Evolutionary conservation across 2,329 filamentous ascomycete species (phyloP), one percentile per base, ranked within the genome.

Genomic region (Exophiala aquamarina): DNA sequence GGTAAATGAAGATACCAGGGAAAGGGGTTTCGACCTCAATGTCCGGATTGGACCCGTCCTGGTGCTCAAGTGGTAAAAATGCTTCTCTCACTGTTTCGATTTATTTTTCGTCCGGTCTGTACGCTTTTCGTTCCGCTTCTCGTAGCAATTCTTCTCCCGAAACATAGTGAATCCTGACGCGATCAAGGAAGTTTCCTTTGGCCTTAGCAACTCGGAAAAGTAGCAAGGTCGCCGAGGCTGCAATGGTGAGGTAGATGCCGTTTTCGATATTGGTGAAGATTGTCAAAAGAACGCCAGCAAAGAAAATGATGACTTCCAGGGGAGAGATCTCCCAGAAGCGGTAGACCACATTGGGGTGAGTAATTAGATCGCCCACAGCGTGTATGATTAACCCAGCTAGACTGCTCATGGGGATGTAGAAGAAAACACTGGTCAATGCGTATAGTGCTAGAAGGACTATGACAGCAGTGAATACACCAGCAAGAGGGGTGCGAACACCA

Each of bases 241-340:
- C 76, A 47, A 97, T 85, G 0, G 91, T 95, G 29, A 83, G 80
- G 70, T 98, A 98, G 55, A 98, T 89, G 15, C 92, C 93, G 61
- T 89, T 84, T 65, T 98, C 93, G 52, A 98, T 97, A 23, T 78
- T 83, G 3, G 82, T 78, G 70, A 98, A 96, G 35, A 98, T 70
- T 0, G 90, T 95, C 39, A 96, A 87, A 23, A 96, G 69, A 1
- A 98, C 91, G 67, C 93, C 93, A 10, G 88, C 80, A 60, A 97
- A 92, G 76, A 96, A 98, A 64, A 97, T 90, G 39, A 93, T 60
- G 0, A 94, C 87, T 64, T 98, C 93, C 2, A 96, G 64, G 0
- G 93, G 93, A 0, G 89, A 93, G 4, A 95, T 88, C 32, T 83
- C 81, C 92, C 92, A 98, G 72, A 97, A 98, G 61, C 93, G 87